Evolutionary conservation across 805 yeast genomes (phyloP).

Genomic region (Wickerhamomyces canadensis): DNA sequence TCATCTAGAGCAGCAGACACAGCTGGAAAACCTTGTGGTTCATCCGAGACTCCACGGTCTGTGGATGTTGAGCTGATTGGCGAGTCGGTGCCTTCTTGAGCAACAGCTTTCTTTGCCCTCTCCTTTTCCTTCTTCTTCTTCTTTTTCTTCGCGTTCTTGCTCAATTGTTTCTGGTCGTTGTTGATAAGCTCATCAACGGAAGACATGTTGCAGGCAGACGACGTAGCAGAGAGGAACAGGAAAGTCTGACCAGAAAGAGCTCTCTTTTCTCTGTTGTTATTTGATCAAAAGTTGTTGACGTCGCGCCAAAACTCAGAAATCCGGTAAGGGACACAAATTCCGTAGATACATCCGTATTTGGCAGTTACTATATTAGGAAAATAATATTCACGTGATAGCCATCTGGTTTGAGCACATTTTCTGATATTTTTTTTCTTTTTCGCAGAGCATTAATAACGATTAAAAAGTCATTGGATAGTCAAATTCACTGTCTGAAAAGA

Average conservation of each 20-base stretch:
- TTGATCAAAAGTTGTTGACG: background rate
- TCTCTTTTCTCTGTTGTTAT: background rate
- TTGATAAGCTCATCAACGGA: no score
- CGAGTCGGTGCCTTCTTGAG: background rate
- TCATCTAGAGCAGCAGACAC: no score
- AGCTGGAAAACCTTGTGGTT: no score
- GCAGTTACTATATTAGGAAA: background rate
- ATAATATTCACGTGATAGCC: conserved; percentile 1
- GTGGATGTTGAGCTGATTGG: background rate
- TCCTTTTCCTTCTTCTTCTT: background rate
- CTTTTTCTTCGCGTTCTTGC: background rate
- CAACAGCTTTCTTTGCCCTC: background rate
- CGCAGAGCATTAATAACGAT: background rate
- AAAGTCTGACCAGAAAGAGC: no score
- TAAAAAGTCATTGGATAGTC: background rate
- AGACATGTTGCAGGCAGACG: no score
- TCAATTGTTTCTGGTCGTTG: no score
- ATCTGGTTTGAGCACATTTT: conserved; percentile 6
- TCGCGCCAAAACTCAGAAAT: background rate
- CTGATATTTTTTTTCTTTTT: conserved; percentile 1
- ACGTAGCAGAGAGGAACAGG: no score
- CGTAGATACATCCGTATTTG: background rate
- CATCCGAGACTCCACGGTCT: no score
- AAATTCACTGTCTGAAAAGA: no score
- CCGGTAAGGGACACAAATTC: no score